phyloP scores from a whole-genome alignment of 2,329 filamentous ascomycete genomes.

The Bisporella sp. region DNA sequence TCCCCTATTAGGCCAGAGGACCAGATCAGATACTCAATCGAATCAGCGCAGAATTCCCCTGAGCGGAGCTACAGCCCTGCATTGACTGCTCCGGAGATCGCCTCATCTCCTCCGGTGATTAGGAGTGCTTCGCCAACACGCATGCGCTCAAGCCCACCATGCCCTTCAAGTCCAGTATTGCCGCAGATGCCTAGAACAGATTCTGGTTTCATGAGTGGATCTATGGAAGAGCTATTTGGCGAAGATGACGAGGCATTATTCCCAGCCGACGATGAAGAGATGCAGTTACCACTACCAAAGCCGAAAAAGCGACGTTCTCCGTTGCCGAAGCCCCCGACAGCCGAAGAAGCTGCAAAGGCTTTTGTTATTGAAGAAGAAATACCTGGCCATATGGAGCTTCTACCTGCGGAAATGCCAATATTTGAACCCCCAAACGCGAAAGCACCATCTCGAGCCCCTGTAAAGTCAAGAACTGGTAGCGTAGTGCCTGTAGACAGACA shows the following conservation, averaged over 20 bases:
- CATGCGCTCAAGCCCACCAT: slow-evolving; percentile 71
- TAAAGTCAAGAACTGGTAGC: slow-evolving; percentile 23
- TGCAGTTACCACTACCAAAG: slow-evolving; percentile 26
- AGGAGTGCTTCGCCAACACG: slow-evolving; percentile 52
- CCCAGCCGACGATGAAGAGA: slow-evolving; percentile 30
- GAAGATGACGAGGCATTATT: slow-evolving; percentile 39
- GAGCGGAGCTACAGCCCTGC: slow-evolving; percentile 42
- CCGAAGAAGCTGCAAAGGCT: slow-evolving; percentile 14
- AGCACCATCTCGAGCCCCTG: slow-evolving; percentile 28
- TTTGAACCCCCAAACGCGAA: slow-evolving; percentile 16
- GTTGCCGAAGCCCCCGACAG: slow-evolving; percentile 1
- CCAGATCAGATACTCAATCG: slow-evolving; percentile 27
- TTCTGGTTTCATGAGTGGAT: slow-evolving; percentile 82
- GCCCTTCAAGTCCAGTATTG: slow-evolving; percentile 55
- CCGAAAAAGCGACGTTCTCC: slow-evolving; percentile 20
- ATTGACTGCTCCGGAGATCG: slow-evolving; percentile 73
- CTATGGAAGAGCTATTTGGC: slow-evolving; percentile 51
- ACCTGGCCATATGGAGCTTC: slow-evolving; percentile 35
- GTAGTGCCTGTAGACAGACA: slow-evolving; percentile 24
- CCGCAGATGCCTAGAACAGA: slow-evolving; percentile 55
- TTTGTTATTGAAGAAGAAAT: slow-evolving; percentile 29
- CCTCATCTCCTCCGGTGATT: slow-evolving; percentile 83
- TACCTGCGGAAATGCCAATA: slow-evolving; percentile 30
- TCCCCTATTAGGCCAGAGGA: slow-evolving; percentile 25
- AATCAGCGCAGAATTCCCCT: slow-evolving; percentile 40